Evolutionary conservation across 2,329 filamentous ascomycete species (phyloP).

Genomic region (Monosporascus sp.): DNA sequence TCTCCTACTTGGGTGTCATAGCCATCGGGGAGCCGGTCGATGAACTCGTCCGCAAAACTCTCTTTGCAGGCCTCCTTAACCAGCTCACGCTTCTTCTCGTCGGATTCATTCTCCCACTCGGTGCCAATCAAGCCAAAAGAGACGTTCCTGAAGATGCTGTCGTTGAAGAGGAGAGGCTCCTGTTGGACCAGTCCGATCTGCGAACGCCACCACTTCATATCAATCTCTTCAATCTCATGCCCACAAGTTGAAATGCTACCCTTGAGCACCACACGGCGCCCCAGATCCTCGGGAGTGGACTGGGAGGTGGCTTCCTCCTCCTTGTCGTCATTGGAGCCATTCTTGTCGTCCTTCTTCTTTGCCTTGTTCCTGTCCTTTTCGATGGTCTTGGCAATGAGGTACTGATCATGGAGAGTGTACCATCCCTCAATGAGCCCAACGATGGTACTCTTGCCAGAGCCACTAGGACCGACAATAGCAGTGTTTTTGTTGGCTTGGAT

Average conservation of each 20-base stretch:
- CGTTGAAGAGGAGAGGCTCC: slow-evolving; percentile 60
- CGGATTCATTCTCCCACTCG: slow-evolving; percentile 41
- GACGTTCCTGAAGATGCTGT: slow-evolving; percentile 56
- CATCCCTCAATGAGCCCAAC: slow-evolving; percentile 63
- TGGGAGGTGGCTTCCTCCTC: too few species aligned
- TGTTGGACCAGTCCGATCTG: slow-evolving; percentile 60
- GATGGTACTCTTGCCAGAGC: slow-evolving; percentile 67
- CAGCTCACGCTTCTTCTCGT: slow-evolving; percentile 47
- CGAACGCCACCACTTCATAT: slow-evolving; percentile 54
- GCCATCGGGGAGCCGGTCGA: slow-evolving; percentile 54
- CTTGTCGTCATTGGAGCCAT: not conserved
- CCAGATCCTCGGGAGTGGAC: slow-evolving; percentile 4
- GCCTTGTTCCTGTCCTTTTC: slow-evolving; percentile 26
- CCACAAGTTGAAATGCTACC: slow-evolving; percentile 33
- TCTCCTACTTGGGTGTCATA: slow-evolving; percentile 77
- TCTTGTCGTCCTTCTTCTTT: slow-evolving; percentile 19
- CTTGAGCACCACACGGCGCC: slow-evolving; percentile 11
- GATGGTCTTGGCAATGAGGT: slow-evolving; percentile 35
- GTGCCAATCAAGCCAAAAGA: slow-evolving; percentile 47
- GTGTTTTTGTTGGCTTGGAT: slow-evolving; percentile 59
- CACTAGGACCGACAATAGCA: slow-evolving; percentile 65
- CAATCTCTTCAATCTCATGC: slow-evolving; percentile 46
- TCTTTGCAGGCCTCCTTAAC: slow-evolving; percentile 57
- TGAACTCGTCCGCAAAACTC: slow-evolving; percentile 62
- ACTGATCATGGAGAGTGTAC: slow-evolving; percentile 53